Conservation (phyloP, 192 early-diverging fungal genomes). For the Coemansia sp. region DNA sequence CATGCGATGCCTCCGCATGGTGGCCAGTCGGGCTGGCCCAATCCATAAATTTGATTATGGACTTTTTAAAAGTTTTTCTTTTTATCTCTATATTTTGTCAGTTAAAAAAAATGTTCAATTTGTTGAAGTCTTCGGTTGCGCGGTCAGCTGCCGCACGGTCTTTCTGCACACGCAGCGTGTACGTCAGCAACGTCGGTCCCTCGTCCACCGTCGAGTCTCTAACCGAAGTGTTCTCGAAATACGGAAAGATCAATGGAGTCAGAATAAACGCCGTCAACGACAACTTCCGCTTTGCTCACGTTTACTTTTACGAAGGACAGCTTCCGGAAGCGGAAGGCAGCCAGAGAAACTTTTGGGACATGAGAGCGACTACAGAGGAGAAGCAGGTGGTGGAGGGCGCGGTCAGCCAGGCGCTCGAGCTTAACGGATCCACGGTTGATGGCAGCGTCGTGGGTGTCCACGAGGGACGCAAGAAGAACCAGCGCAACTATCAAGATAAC, state of each 20-base stretch:
- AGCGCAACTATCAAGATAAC: too few species aligned
- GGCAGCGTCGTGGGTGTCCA: background rate
- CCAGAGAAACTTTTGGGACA: slow-evolving; percentile 3
- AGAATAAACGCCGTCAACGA: slow-evolving; percentile 10
- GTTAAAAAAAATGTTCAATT: slow-evolving; percentile 19
- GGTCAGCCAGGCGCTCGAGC: slow-evolving; percentile 1
- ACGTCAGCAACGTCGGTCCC: slow-evolving; percentile 22
- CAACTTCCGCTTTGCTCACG: slow-evolving; percentile 22
- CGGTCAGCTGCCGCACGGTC: slow-evolving; percentile 13
- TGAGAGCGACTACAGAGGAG: slow-evolving; percentile 25
- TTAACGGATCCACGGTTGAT: background rate
- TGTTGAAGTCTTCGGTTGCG: slow-evolving; percentile 9
- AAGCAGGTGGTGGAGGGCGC: slow-evolving; percentile 11
- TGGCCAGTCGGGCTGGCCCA: slow-evolving; percentile 14
- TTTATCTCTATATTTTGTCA: background rate
- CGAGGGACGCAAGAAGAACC: background rate
- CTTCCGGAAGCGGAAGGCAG: slow-evolving; percentile 16
- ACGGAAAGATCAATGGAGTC: slow-evolving; percentile 23
- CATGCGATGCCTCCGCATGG: slow-evolving; percentile 18
- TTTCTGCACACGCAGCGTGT: slow-evolving; percentile 24
- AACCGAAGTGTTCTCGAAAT: slow-evolving; percentile 23
- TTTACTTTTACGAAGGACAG: slow-evolving; percentile 35
- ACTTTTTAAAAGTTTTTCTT: background rate
- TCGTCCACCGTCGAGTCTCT: slow-evolving; percentile 9
- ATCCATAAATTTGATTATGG: background rate